Evolutionary conservation across 306 rosid species (phyloP).

Genomic region (Castanea crenata): DNA sequence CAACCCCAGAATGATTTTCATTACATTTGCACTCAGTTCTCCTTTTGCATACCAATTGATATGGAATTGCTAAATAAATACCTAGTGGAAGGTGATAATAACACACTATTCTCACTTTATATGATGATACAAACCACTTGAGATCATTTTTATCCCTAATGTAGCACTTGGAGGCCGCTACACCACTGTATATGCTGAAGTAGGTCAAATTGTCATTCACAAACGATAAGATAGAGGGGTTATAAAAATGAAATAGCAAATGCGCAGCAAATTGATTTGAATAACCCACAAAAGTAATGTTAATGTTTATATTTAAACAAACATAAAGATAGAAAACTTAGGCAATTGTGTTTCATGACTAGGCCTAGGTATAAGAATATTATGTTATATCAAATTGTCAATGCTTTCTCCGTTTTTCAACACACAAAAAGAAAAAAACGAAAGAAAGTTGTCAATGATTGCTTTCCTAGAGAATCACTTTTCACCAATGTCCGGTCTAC

Average conservation of each 20-base stretch:
- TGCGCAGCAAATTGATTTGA: background rate
- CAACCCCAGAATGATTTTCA: slow-evolving; percentile 9
- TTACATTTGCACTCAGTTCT: background rate
- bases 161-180: slow-evolving; percentile 22
- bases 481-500: no score
- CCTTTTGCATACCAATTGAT: slow-evolving; percentile 36
- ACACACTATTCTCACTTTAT: slow-evolving; percentile 1
- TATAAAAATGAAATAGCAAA: background rate
- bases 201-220: slow-evolving; percentile 33
- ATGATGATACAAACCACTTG: slow-evolving; percentile 7
- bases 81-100: slow-evolving; percentile 27
- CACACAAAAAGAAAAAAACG: no score
- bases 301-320: no score
- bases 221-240: slow-evolving; percentile 12
- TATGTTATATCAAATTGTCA: background rate
- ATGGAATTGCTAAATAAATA: slow-evolving; percentile 13
- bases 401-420: background rate
- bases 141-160: slow-evolving; percentile 15
- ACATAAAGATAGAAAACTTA: background rate
- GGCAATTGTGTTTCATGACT: background rate
- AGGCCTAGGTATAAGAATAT: background rate
- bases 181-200: slow-evolving; percentile 23
- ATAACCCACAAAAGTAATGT: background rate
- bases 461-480: no score
- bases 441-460: no score